Base-by-base conservation (phyloP, 2,329 filamentous ascomycete species). In the Colletotrichum viniferum region DNA sequence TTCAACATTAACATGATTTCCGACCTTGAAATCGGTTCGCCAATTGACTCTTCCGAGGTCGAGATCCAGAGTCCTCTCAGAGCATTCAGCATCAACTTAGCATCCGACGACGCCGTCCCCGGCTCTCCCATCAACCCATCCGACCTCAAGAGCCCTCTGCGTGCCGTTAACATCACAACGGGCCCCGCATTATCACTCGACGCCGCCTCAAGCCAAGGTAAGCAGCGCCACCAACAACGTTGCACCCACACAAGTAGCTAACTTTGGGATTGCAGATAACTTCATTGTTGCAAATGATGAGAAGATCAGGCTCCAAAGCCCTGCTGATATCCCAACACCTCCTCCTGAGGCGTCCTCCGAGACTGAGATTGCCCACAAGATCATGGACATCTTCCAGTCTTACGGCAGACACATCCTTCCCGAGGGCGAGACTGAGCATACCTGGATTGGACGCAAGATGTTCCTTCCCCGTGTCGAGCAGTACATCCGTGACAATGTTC, bases 371-470 rank as follows among this genome's bases (percentile, higher is more conserved):
- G 71, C 74, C 62, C 71, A 76, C 71, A 74, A 71, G 71, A 58
- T 76, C 48, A 36, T 76, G 61, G 74, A 76, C 14, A 32, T 74
- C 24, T 72, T 76, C 71, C 52, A 76, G 32, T 56, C 24, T 1
- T 76, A 70, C 28, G 74, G 74, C 28, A 61, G 66, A n/a, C 74
- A 76, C 43, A 74, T 76, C 28, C 58, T 76, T 2, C 71, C 71
- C 12, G 74, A 74, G 38, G 74, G 66, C 0, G 52, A 76, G 43
- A 72, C 73, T 14, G 73, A 76, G 28, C 71, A 76, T 24, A 72
- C 73, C n/a, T 76, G 74, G 74, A 72, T 76, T 4, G 74, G 74
- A 5, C 74, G 74, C 61, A 76, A 70, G 55, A 76, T 76, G 71
- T 76, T 76, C 55, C 71, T 74, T 18, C 63, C 65, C 5, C 74